A percentile compares a stretch with the other conserved stretches of the same genome.
phyloP scores from a whole-genome alignment of 163 green algal species.

The Chlamydomonas reinhardtii region DNA sequence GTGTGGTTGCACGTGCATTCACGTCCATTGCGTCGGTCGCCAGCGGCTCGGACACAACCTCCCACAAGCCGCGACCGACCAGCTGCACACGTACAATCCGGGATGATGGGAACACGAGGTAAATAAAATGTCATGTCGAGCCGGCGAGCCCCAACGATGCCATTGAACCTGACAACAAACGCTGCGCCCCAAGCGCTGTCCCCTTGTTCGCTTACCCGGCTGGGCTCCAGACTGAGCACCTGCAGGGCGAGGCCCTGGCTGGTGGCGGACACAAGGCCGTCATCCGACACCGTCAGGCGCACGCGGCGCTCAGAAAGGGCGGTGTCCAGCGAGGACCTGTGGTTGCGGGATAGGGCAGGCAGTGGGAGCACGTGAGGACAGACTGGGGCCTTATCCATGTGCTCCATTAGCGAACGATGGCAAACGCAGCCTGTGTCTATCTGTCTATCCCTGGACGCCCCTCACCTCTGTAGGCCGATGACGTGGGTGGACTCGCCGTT shows the following conservation, averaged over 20 bases:
- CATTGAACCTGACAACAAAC: too few species aligned
- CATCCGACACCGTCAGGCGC: neutral
- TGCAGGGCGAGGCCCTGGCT: neutral
- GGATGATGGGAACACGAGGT: neutral
- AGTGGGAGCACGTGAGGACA: too few species aligned
- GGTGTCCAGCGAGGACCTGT: constrained; percentile 6
- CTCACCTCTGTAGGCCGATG: neutral
- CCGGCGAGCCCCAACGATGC: too few species aligned
- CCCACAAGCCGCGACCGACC: neutral
- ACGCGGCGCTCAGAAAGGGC: constrained; percentile 23
- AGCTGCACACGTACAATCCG: neutral
- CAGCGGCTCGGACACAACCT: neutral
- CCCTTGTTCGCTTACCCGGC: neutral
- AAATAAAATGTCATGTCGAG: too few species aligned
- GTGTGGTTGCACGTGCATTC: too few species aligned
- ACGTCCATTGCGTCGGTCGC: neutral
- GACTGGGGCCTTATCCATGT: too few species aligned
- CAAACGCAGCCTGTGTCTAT: too few species aligned
- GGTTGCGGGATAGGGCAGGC: neutral
- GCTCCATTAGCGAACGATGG: too few species aligned
- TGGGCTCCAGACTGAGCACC: neutral
- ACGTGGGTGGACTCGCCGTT: constrained; percentile 7
- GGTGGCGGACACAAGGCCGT: neutral
- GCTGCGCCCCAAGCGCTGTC: too few species aligned
- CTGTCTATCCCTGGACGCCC: too few species aligned